Conservation (phyloP, 148 eudicot genomes). For the Rhododendron molle region DNA sequence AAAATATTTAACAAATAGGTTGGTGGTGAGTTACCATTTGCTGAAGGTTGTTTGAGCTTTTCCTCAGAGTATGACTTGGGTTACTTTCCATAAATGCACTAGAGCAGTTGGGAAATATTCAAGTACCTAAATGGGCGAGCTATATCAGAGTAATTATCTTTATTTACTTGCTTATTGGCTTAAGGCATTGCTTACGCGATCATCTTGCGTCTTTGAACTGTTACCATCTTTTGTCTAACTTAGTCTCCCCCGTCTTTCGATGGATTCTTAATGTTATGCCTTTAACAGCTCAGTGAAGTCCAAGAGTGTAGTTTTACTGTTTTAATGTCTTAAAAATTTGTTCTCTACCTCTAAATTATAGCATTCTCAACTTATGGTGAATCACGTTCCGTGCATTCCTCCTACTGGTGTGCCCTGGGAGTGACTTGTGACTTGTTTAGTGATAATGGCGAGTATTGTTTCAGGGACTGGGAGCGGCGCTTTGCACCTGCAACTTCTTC, state of each 20-base stretch:
- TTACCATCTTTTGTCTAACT: not conserved
- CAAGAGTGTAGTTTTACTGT: not conserved
- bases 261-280: not conserved
- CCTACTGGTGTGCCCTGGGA: not conserved
- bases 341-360: not conserved
- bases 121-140: too few species aligned
- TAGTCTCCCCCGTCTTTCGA: not conserved
- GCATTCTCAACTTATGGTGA: not conserved
- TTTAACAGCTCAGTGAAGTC: not conserved
- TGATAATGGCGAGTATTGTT: constrained; percentile 8
- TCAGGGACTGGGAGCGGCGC: constrained; percentile 43
- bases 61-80: not conserved
- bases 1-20: not conserved
- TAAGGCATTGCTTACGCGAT: not conserved
- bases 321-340: not conserved
- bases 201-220: not conserved
- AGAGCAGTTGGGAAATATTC: too few species aligned
- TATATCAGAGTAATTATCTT: not conserved
- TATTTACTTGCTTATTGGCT: not conserved
- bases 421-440: constrained; percentile 1
- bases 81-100: not conserved
- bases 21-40: not conserved
- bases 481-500: constrained; percentile 29
- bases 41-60: not conserved
- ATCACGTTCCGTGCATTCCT: not conserved